Evolutionary conservation across 306 rosid genomes (phyloP), one percentile per base, ranked within the genome.

Genomic region (Pueraria montana): DNA sequence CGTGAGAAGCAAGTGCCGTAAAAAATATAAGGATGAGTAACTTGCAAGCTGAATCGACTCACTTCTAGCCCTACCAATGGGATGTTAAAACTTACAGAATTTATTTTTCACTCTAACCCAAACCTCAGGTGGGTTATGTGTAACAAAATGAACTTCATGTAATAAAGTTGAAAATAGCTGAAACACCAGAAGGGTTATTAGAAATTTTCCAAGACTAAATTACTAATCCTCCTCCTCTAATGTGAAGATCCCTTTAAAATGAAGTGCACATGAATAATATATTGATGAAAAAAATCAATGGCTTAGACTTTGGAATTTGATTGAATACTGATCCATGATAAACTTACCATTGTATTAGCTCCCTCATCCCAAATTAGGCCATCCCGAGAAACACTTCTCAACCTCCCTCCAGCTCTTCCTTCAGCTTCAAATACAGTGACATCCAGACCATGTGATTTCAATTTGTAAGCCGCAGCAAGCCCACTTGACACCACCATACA

Each of bases 281-380:
- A 18, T 21, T 18, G 65, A 82, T 49, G 42, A 42, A 79, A 77
- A 16, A 78, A 26, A 65, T 53, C 34, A 86, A 58, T 20, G 17
- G 32, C 36, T 75, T 56, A 26, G 58, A 56, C 27, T 58, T 38
- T 55, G 32, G 24, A 45, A 46, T 36, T 80, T 76, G n/a, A 70
- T 72, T 52, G 53, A 82, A 56, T 34, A 46, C 30, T 23, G 8
- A 23, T 74, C 42, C 36, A 21, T 52, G 78, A 69, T 43, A 69
- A 79, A 66, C 27, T 79, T 89, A 92, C 98, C 99, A 96, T 93
- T 80, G 97, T 93, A 88, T 93, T 96, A 20, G 98, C 99, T 80
- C 98, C 98, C 87, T 91, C 98, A 65, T 93, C 97, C 99, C 99
- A 96, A 75, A 94, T 73, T 27, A 94, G 84, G 68, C 94, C 98